phyloP scores from a whole-genome alignment of 306 rosid genomes.

The Luffa aegyptiaca region DNA sequence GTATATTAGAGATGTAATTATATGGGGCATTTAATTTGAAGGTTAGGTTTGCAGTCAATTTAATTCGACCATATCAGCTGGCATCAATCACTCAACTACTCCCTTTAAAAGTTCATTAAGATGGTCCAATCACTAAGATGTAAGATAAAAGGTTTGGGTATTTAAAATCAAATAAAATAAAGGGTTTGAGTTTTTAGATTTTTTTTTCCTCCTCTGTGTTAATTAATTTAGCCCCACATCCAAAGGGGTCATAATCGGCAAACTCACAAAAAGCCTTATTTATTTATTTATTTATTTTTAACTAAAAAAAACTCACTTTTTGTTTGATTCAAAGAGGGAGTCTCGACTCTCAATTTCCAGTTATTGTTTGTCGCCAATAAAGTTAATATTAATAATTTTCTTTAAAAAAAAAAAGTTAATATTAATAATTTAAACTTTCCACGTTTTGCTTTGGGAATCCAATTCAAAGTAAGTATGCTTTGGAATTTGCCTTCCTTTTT shows the following conservation, averaged over 20 bases:
- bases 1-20: background rate
- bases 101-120: background rate
- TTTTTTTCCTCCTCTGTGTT: background rate
- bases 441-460: background rate
- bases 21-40: background rate
- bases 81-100: background rate
- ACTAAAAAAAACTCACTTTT: background rate
- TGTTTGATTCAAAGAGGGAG: background rate
- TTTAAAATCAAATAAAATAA: too few species aligned
- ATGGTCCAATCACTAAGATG: background rate
- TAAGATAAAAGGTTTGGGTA: background rate
- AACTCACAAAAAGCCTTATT: background rate
- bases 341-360: background rate
- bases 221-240: background rate
- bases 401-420: background rate
- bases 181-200: background rate
- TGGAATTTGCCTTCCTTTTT: background rate
- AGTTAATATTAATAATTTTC: background rate
- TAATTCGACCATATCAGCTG: background rate
- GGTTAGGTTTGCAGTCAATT: background rate
- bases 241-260: background rate
- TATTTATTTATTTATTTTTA: too few species aligned
- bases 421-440: background rate
- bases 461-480: background rate
- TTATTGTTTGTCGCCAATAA: background rate